These are phyloP conservation scores for Aristolochia fimbriata DNA, from an alignment of 164 flowering plant species.

Conservation along the genomic window DNA sequence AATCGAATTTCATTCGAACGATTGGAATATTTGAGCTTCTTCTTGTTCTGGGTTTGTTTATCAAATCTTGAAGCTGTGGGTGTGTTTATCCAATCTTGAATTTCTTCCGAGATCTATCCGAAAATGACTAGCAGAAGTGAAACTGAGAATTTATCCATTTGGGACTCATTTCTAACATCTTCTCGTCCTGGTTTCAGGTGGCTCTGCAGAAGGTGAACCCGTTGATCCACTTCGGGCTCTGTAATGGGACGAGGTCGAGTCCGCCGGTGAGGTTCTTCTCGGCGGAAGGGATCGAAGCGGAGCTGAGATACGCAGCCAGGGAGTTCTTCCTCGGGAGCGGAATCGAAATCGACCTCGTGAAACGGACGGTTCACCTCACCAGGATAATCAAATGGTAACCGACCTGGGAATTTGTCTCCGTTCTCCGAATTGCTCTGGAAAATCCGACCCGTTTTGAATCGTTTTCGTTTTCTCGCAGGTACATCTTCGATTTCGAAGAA, in stretches of 20 bases:
- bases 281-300: slow-evolving; percentile 52
- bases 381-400: slow-evolving; percentile 70
- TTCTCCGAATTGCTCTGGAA: not conserved
- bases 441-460: too few species aligned
- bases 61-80: too few species aligned
- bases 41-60: too few species aligned
- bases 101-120: too few species aligned
- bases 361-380: slow-evolving; percentile 63
- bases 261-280: slow-evolving; percentile 73
- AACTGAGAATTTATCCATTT: too few species aligned
- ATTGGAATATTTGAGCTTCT: too few species aligned
- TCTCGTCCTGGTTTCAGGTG: slow-evolving; percentile 51
- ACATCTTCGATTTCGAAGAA: slow-evolving; percentile 54
- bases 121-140: too few species aligned
- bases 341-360: slow-evolving; percentile 57
- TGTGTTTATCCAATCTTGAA: too few species aligned
- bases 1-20: too few species aligned
- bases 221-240: slow-evolving; percentile 71
- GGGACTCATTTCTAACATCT: too few species aligned
- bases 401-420: not conserved
- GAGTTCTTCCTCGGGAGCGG: slow-evolving; percentile 63
- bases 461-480: slow-evolving; percentile 39
- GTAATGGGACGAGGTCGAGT: slow-evolving; percentile 68
- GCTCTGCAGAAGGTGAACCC: slow-evolving; percentile 48
- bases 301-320: slow-evolving; percentile 59